These are phyloP conservation scores for Globisporangium cederbergense DNA, from an alignment of 352 stramenopile species.

Conservation along the genomic window DNA sequence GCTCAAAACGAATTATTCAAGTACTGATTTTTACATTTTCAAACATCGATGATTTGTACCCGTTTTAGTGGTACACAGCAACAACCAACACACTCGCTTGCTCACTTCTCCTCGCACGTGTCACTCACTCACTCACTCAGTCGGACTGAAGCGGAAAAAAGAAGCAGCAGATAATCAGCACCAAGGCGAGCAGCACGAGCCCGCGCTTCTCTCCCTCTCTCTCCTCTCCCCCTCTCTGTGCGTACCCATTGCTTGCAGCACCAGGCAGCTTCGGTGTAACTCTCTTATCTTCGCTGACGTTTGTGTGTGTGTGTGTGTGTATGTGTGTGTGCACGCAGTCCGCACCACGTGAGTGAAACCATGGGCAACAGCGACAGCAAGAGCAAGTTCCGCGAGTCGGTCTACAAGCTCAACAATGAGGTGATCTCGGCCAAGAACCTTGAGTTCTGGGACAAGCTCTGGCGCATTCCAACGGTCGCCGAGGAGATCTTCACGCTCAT, in stretches of 20 bases:
- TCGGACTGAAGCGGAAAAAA: background rate
- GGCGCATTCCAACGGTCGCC: constrained; percentile 83
- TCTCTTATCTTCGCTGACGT: background rate
- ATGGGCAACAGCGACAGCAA: constrained; percentile 91
- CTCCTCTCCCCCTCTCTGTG: constrained; percentile 4
- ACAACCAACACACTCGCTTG: background rate
- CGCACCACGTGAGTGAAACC: background rate
- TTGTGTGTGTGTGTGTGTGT: background rate
- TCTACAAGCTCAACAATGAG: constrained; percentile 91
- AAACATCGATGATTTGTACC: background rate
- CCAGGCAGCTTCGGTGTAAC: background rate
- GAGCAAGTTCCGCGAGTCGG: constrained; percentile 90
- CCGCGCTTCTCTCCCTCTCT: background rate
- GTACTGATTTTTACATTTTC: background rate
- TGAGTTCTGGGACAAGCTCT: constrained; percentile 90
- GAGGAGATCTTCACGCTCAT: constrained; percentile 90
- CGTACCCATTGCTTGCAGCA: background rate
- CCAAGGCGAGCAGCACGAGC: background rate
- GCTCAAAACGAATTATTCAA: background rate
- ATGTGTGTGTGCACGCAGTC: background rate
- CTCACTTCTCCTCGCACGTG: too few species aligned
- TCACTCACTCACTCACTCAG: background rate
- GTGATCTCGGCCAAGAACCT: constrained; percentile 82
- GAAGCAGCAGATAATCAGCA: background rate
- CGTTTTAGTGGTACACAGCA: background rate